A percentile compares a stretch with the other conserved stretches of the same genome.
Conservation (phyloP, 371 early-diverging fungal species). For the Lichtheimia ramosa region DNA sequence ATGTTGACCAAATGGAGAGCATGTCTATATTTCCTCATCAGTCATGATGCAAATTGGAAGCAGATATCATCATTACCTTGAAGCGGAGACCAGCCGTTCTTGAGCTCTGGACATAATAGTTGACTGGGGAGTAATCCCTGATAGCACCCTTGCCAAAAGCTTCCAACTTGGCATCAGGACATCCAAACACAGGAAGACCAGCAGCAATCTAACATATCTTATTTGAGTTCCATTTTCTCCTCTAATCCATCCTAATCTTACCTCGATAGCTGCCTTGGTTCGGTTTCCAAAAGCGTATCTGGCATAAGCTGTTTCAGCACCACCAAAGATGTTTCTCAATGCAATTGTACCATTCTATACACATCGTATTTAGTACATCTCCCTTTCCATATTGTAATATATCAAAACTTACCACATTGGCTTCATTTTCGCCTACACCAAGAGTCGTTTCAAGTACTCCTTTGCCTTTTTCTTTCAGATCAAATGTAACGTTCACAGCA, state of each 20-base stretch:
- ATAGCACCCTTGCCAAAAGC: constrained; percentile 37
- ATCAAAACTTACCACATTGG: constrained; percentile 39
- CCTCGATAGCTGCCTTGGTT: constrained; percentile 71
- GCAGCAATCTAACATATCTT: constrained; percentile 9
- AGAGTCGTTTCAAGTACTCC: constrained; percentile 29
- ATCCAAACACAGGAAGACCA: constrained; percentile 35
- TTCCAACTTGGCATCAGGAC: constrained; percentile 33
- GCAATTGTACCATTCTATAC: constrained; percentile 58
- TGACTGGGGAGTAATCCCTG: constrained; percentile 41
- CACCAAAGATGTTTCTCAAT: constrained; percentile 79
- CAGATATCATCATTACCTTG: constrained; percentile 17
- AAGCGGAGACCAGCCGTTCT: constrained; percentile 31
- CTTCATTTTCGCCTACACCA: constrained; percentile 37
- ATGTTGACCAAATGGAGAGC: constrained; percentile 57
- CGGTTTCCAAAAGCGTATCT: constrained; percentile 70
- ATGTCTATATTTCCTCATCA: constrained; percentile 22
- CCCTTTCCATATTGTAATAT: not conserved
- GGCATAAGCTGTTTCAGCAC: constrained; percentile 72
- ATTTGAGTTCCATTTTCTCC: not conserved
- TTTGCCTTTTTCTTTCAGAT: constrained; percentile 39
- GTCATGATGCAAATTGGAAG: not conserved
- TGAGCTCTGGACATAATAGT: constrained; percentile 30
- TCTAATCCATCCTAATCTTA: constrained; percentile 9
- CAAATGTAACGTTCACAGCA: constrained; percentile 65
- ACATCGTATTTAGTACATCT: not conserved